Evolutionary conservation across 352 stramenopile species (phyloP), one percentile per base, ranked within the genome.

Genomic region (Globisporangium cystogenes): DNA sequence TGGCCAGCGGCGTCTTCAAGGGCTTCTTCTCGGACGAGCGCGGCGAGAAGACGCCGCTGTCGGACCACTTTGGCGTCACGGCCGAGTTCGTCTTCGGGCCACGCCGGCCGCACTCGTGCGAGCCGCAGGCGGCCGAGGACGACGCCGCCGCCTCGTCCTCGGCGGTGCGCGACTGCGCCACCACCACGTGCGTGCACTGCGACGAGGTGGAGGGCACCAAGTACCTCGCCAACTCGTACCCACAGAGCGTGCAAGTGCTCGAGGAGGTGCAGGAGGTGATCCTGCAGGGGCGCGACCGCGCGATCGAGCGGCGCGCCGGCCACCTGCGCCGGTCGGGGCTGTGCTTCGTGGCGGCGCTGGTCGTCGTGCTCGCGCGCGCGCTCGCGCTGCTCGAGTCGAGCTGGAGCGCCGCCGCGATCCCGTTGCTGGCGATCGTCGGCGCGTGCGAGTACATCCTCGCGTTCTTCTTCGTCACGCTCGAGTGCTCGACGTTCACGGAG

Each of bases 401-500:
- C 42, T 85, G 47, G 55, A 65, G 33, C 54, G 74, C 26, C 52
- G 60, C 12, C 51, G 66, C n/a, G 51, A 56, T 81, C 12, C 47
- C 82, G 54, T 35, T 76, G 6, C 44, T 81, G 18, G 45, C 59
- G 5, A 47, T 86, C 44, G 64, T 66, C 21, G 67, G 63, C 14
- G 36, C 81, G 42, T 54, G 74, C 40, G 76, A 90, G 59, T 92
- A 92, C 66, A 55, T 87, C 24, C 57, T 92, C 37, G 68, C 79
- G 35, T 90, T 92, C 66, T 92, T 82, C 64, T 80, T 89, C 49
- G 62, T 89, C 40, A 90, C 82, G 39, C 76, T 90, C 43, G 82
- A 92, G 67, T 87, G 76, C 61, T 89, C 82, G 48, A 79, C 74
- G 37, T 92, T 92, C 64, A 90, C 75, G 16, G 79, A 92, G 60